A percentile compares a stretch with the other conserved stretches of the same genome.
These are phyloP conservation scores for Ramaria rubella DNA, from an alignment of 768 basidiomycete genomes.

Conservation along the genomic window DNA sequence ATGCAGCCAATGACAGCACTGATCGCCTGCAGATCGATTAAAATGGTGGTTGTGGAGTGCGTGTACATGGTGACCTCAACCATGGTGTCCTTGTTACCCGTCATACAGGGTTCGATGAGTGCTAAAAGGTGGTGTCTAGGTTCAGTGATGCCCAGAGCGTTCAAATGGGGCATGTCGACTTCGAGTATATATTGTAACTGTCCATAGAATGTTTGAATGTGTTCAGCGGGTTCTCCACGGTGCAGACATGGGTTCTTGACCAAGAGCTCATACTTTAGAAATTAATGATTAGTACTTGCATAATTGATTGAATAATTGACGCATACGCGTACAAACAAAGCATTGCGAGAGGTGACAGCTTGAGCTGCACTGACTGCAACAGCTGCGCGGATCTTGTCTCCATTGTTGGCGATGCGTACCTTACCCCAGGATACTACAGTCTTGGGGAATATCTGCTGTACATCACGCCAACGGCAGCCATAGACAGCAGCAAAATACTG, in stretches of 20 bases:
- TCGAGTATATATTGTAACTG: neutral
- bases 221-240: neutral
- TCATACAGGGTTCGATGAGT: neutral
- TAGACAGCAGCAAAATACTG: neutral
- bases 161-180: neutral
- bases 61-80: neutral
- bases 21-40: neutral
- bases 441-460: neutral
- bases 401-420: neutral
- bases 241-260: neutral
- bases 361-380: neutral
- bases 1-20: neutral
- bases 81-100: neutral
- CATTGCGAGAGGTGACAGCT: neutral
- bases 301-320: neutral
- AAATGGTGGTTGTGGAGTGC: too few relatives aligned
- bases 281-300: neutral
- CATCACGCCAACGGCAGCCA: neutral
- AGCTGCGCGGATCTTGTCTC: neutral
- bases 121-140: neutral
- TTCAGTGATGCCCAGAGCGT: too few relatives aligned
- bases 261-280: neutral
- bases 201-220: neutral
- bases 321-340: neutral
- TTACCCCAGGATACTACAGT: neutral